Base-by-base conservation (phyloP, 2,329 filamentous ascomycete genomes). In the Cryphonectria naterciae region DNA sequence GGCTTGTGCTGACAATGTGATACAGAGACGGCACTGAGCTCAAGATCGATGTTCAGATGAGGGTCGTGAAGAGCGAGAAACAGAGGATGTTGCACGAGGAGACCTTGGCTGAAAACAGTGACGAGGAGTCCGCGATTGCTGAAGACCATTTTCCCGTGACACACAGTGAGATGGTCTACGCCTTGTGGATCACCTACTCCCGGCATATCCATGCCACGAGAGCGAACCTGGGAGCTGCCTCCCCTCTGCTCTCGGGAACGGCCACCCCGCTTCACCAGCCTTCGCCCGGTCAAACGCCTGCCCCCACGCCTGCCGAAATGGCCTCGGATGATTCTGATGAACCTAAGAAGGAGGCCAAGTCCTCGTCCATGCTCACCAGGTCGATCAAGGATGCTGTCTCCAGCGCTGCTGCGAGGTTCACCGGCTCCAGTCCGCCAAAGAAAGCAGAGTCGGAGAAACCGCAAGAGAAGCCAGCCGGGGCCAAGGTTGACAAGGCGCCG, bases 131-230 rank as follows among this genome's bases (percentile, higher is more conserved):
- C 63, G 78, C 80, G 37, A 77, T 79, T 65, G 77, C 79, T 75
- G 82, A 79, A 62, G 79, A 80, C n/a, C 77, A 83, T 11, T 85
- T 87, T n/a, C 80, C 86, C 15, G 80, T 84, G 43, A 78, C 83
- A 4, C 84, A 87, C 73, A 88, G 91, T 22, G 94, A 98, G 79
- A 88, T 97, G 73, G 94, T 98, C 0, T 98, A 95, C 82, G 96
- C 96, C 15, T 83, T 99, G 41, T 99, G 96, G 96, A 92, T 99
- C 75, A 98, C 95, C 1, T 99, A 98, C 79, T 98, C 95, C 25
- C 88, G 95, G 73, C 94, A 98, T 77, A 86, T 98, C 17, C 96
- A 99, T 79, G 92, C 93, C 22, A 87, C 90, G 52, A 89, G 89
- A 72, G 84, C 86, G 67, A 81, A 81, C 69, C 80, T 91, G 63